Percentiles rank a stretch among this genome's conserved stretches.
Conservation (phyloP, 2,329 filamentous ascomycete genomes). For the Diplodia mutila region DNA sequence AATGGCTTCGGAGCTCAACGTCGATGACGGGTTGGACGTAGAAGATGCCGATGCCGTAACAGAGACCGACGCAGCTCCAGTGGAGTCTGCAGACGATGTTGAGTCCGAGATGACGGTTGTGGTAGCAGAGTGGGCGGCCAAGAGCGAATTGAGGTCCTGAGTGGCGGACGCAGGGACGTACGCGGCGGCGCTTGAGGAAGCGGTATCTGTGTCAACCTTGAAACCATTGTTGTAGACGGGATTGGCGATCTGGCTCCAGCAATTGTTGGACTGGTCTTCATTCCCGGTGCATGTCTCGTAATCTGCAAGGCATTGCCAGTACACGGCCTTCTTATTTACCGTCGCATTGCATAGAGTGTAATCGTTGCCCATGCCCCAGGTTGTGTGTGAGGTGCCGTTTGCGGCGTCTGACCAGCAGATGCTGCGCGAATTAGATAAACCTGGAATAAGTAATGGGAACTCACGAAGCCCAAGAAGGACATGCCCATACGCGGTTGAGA, state of each 20-base stretch:
- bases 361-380: background rate
- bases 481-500: too few relatives aligned
- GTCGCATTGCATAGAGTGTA: background rate
- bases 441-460: background rate
- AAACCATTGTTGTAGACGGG: background rate
- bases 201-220: background rate
- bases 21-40: background rate
- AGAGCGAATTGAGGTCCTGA: background rate
- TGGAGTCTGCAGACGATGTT: background rate
- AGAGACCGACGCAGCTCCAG: background rate
- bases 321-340: background rate
- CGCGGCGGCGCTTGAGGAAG: background rate
- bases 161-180: background rate
- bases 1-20: background rate
- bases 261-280: background rate
- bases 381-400: background rate
- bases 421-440: background rate
- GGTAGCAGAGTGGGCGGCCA: background rate
- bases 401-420: background rate
- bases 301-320: background rate
- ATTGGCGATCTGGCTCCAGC: background rate
- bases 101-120: background rate
- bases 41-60: background rate
- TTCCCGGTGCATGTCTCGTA: background rate
- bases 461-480: background rate